Evolutionary conservation across 2,329 filamentous ascomycete genomes (phyloP), one percentile per base, ranked within the genome.

Genomic region (Curvularia lunata): DNA sequence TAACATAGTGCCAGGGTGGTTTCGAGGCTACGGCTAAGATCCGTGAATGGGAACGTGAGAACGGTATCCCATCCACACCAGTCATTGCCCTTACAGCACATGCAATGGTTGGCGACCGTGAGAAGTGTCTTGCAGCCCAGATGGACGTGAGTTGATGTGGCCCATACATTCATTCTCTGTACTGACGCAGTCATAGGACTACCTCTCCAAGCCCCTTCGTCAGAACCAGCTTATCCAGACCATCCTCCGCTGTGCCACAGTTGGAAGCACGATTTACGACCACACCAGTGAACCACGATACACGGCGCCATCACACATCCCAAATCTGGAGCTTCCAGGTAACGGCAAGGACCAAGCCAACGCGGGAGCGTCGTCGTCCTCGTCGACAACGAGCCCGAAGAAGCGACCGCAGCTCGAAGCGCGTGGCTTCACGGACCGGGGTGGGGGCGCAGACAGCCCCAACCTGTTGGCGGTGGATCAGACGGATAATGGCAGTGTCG

Each of bases 11-110:
- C 49, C 56, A 91, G 88, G 95, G 95, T 74, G 95, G 95, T 43
- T 98, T 99, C 74, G 95, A 99, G 79, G 93, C 95, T 13, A 99
- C 95, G 4, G 91, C 88, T 66, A 97, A 97, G 82, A 99, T 99
- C 66, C 88, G 95, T 70, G 92, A 97, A 76, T 98, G 94, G 77
- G 95, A 99, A 77, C 88, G 89, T 59, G 90, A 88, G 64, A 86
- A 91, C 66, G 89, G 88, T 54, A 85, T 91, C 32, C 88, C 91
- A 56, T 86, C 94, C 51, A 97, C 94, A 10, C 95, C 95, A 13
- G 97, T 99, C 72, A 97, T 99, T 70, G 95, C 95, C 2, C 85
- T 99, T 43, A 99, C 95, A 12, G 95, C 95, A 1, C 95, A 99
- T 79, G 95, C 95, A 68, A 99, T 99, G 95, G 88, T 98, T 82